Evolutionary conservation across 352 stramenopile genomes (phyloP).

Genomic region (Albugo candida): DNA sequence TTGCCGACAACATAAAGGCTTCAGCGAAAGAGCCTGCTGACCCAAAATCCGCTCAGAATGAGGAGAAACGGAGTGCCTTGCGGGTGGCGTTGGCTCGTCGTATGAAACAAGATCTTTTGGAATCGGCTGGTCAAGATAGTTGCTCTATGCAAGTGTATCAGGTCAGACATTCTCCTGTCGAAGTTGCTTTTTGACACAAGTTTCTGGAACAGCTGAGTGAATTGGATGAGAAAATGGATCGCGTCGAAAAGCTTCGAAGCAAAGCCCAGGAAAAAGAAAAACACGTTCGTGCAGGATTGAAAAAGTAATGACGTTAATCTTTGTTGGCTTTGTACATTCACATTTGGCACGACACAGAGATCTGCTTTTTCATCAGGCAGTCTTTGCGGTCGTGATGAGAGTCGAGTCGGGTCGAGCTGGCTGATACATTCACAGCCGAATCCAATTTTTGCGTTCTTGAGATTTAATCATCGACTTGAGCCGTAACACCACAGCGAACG

Average conservation of each 20-base stretch:
- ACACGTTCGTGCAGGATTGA: too few species aligned
- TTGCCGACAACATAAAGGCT: conserved; percentile 46
- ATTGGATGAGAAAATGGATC: conserved; percentile 59
- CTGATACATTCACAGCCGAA: too few species aligned
- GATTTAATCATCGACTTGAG: too few species aligned
- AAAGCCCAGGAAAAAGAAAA: conserved; percentile 38
- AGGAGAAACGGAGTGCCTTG: conserved; percentile 44
- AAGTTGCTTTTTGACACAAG: neutral
- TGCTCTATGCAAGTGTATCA: neutral
- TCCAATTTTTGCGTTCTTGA: too few species aligned
- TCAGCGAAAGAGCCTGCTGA: conserved; percentile 18
- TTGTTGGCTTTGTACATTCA: too few species aligned
- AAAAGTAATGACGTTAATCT: too few species aligned
- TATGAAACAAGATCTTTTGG: conserved; percentile 68
- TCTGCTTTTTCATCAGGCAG: too few species aligned
- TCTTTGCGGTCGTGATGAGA: too few species aligned
- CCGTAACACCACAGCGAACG: too few species aligned
- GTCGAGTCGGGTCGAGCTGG: too few species aligned
- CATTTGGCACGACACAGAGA: too few species aligned
- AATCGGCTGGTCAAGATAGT: conserved; percentile 24
- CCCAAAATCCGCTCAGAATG: conserved; percentile 40
- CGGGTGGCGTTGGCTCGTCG: conserved; percentile 44
- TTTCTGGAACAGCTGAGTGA: conserved; percentile 21
- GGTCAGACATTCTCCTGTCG: neutral
- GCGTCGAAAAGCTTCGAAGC: conserved; percentile 45